phyloP scores from a whole-genome alignment of 1,284 basidiomycete species.

The Erythrobasidium hasegawianum region DNA sequence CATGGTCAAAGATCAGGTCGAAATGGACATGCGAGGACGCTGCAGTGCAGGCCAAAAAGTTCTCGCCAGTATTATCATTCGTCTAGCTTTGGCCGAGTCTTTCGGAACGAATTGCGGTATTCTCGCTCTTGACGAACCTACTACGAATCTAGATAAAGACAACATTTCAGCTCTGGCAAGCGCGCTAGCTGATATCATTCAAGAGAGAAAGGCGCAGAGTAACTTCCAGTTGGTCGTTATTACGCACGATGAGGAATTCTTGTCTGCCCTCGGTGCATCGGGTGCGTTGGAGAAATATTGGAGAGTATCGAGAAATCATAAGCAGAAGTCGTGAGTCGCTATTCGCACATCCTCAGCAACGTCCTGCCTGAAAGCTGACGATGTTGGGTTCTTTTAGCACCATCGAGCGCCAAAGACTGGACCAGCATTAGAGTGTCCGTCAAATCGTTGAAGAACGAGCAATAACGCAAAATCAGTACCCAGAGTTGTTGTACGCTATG shows the following conservation, averaged over 20 bases:
- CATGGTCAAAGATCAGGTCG: slow-evolving; percentile 97
- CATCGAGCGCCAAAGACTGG: slow-evolving; percentile 35
- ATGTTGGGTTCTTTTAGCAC: slow-evolving; percentile 1
- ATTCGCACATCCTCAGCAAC: background rate
- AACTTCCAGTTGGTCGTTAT: slow-evolving; percentile 99
- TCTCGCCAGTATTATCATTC: slow-evolving; percentile 97
- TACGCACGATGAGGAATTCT: slow-evolving; percentile 82
- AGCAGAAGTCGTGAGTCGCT: slow-evolving; percentile 60
- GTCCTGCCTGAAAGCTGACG: too few species aligned
- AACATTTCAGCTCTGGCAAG: slow-evolving; percentile 92
- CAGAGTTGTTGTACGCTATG: too few species aligned
- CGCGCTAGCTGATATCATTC: slow-evolving; percentile 89
- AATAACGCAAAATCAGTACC: too few species aligned
- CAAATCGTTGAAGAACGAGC: too few species aligned
- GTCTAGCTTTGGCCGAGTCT: slow-evolving; percentile 93
- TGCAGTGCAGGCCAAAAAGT: slow-evolving; percentile 99
- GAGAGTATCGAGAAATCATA: slow-evolving; percentile 59
- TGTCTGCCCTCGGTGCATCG: slow-evolving; percentile 73
- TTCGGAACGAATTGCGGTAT: slow-evolving; percentile 98
- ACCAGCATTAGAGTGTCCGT: slow-evolving; percentile 13
- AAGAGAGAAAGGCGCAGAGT: slow-evolving; percentile 77
- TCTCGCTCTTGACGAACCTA: slow-evolving; percentile 94
- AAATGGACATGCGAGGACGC: slow-evolving; percentile 99
- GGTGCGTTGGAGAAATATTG: slow-evolving; percentile 89
- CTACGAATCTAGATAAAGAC: slow-evolving; percentile 92